Evolutionary conservation across 306 rosid species (phyloP).

Genomic region (Vachellia pachyceras): DNA sequence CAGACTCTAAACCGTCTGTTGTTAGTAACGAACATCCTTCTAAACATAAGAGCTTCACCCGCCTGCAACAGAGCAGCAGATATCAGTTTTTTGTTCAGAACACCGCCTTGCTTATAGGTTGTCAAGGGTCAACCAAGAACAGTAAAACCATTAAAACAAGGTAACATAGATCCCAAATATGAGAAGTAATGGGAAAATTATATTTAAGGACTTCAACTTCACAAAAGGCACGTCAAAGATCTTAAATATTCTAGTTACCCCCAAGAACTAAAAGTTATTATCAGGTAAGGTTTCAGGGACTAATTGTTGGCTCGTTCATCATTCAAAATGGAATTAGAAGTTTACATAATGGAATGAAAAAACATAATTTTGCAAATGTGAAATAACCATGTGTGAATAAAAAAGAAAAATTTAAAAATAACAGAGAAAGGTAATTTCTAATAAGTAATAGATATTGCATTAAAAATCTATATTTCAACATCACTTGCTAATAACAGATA

Average conservation of each 20-base stretch:
- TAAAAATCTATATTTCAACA: neutral
- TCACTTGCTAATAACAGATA: neutral
- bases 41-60: conserved; percentile 63
- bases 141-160: neutral
- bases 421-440: neutral
- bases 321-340: neutral
- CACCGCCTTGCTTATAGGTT: conserved; percentile 6
- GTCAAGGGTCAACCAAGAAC: conserved; percentile 3
- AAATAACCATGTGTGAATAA: neutral
- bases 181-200: neutral
- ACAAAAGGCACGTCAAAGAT: neutral
- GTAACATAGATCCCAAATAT: neutral
- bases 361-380: neutral
- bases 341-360: neutral
- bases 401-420: neutral
- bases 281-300: neutral
- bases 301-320: neutral
- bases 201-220: neutral
- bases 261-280: neutral
- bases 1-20: conserved; percentile 74
- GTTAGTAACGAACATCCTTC: conserved; percentile 90
- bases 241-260: neutral
- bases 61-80: conserved; percentile 55
- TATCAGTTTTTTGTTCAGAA: neutral
- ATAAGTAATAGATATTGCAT: neutral